Conservation (phyloP, 2,329 filamentous ascomycete genomes). For the Tolypocladium pustulatum region DNA sequence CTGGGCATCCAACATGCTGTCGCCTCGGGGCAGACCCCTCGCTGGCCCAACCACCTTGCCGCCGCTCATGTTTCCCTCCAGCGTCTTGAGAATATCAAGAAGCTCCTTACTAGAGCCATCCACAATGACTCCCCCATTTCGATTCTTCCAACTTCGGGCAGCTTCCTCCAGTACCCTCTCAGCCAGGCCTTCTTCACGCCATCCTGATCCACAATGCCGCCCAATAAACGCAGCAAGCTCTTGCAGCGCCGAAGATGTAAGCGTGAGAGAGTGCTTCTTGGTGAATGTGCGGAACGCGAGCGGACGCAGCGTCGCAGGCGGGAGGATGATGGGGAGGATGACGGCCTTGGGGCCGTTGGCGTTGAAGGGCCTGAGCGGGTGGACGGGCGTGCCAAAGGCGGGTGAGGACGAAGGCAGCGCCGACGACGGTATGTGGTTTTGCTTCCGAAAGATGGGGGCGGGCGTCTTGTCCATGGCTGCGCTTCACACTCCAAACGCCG, state of each 20-base stretch:
- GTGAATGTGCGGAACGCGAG: slow-evolving; percentile 93
- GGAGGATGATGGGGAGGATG: slow-evolving; percentile 81
- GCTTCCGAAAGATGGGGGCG: slow-evolving; percentile 25
- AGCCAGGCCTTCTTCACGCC: slow-evolving; percentile 88
- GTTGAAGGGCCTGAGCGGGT: slow-evolving; percentile 60
- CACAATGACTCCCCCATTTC: slow-evolving; percentile 82
- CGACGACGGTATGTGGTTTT: slow-evolving; percentile 32
- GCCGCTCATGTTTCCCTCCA: slow-evolving; percentile 86
- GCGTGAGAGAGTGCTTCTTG: slow-evolving; percentile 90
- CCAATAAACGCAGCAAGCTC: slow-evolving; percentile 83
- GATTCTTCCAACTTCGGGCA: slow-evolving; percentile 83
- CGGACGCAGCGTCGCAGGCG: slow-evolving; percentile 75
- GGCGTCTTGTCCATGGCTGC: slow-evolving; percentile 27
- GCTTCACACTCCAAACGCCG: neutral
- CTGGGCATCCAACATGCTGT: slow-evolving; percentile 51
- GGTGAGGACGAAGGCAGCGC: slow-evolving; percentile 80
- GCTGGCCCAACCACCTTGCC: slow-evolving; percentile 52
- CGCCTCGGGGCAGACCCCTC: slow-evolving; percentile 42
- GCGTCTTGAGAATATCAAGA: slow-evolving; percentile 68
- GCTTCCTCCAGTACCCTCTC: slow-evolving; percentile 89
- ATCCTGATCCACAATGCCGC: slow-evolving; percentile 87
- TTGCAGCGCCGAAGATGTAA: slow-evolving; percentile 78
- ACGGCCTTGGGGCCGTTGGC: slow-evolving; percentile 44
- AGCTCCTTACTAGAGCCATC: slow-evolving; percentile 69
- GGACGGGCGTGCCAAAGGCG: slow-evolving; percentile 76